Conservation (phyloP, 2,329 filamentous ascomycete genomes). For the Claviceps sp. region DNA sequence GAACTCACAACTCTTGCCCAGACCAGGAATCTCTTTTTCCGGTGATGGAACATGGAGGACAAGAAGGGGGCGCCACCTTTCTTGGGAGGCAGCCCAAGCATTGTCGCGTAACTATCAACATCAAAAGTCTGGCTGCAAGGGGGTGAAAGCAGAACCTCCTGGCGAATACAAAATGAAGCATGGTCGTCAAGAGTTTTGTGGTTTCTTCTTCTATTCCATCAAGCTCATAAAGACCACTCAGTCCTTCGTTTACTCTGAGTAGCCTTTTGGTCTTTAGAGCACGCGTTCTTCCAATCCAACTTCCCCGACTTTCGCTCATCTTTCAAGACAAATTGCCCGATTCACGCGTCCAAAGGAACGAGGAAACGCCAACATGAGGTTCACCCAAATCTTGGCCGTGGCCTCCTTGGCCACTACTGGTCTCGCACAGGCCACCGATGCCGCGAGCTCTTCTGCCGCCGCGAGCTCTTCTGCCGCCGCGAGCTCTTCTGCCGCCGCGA, state of each 20-base stretch:
- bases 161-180: not conserved
- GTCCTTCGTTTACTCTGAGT: not conserved
- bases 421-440: not conserved
- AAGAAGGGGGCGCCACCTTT: not conserved
- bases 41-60: not conserved
- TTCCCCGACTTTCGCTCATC: slow-evolving; percentile 9
- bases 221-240: not conserved
- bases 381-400: slow-evolving; percentile 17
- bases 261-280: not conserved
- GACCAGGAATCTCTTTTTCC: not conserved
- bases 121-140: slow-evolving; percentile 1
- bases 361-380: slow-evolving; percentile 20
- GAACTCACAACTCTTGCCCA: not conserved
- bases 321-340: not conserved
- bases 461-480: not conserved
- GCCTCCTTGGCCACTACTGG: slow-evolving; percentile 3
- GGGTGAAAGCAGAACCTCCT: not conserved
- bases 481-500: not conserved
- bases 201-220: not conserved
- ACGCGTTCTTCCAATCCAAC: slow-evolving; percentile 2
- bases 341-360: not conserved
- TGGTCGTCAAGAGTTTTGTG: not conserved
- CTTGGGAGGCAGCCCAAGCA: not conserved
- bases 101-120: not conserved
- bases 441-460: not conserved